Conservation (phyloP, 306 rosid species). For the Cucurbita maxima region DNA sequence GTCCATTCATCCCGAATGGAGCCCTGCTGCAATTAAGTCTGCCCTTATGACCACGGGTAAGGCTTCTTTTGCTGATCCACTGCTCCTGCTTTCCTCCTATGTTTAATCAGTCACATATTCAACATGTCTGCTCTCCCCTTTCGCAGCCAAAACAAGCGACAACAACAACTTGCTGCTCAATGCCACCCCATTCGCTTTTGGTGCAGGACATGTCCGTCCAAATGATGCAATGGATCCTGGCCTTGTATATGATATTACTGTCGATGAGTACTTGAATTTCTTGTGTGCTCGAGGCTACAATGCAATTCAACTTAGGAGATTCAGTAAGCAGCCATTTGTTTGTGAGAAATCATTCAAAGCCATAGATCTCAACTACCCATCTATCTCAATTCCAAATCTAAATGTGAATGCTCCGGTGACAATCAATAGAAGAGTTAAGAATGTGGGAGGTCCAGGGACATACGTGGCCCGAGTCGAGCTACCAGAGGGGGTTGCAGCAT, state of each 20-base stretch:
- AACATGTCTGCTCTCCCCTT: neutral
- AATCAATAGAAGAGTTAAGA: conserved; percentile 26
- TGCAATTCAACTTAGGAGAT: neutral
- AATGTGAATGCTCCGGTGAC: neutral
- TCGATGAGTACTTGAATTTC: conserved; percentile 30
- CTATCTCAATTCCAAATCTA: conserved; percentile 12
- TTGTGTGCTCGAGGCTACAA: conserved; percentile 37
- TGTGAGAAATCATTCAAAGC: conserved; percentile 17
- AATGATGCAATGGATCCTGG: conserved; percentile 39
- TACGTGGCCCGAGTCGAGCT: conserved; percentile 7
- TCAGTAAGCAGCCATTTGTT: conserved; percentile 5
- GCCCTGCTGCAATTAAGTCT: conserved; percentile 6
- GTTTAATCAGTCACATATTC: neutral
- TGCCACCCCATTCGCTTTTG: conserved; percentile 39
- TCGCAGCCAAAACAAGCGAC: neutral
- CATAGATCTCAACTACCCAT: conserved; percentile 37
- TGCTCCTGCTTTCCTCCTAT: neutral
- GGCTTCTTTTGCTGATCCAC: neutral
- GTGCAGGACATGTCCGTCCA: conserved; percentile 39
- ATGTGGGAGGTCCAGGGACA: conserved; percentile 26
- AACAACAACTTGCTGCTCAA: neutral
- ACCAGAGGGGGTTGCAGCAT: conserved; percentile 8
- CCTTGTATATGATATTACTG: conserved; percentile 38
- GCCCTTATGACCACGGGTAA: conserved; percentile 5
- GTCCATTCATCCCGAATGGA: neutral